Base-by-base conservation (phyloP, 306 rosid species). In the Cajanus cajan region DNA sequence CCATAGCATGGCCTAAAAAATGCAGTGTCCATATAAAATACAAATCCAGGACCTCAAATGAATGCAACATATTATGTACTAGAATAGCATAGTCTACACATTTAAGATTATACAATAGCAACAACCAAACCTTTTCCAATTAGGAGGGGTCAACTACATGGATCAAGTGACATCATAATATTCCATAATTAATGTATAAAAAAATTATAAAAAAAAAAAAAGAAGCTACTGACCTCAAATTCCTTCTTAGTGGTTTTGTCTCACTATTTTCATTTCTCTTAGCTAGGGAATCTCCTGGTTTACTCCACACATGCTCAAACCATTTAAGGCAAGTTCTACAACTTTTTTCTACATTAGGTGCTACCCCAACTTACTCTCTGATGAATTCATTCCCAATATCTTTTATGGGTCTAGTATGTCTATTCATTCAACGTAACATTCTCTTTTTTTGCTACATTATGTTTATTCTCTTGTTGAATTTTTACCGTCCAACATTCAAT, bases 61-160 rank as follows among this genome's bases (percentile, higher is more conserved):
- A 71, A 71, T 41, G 43, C 55, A 66, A 43, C 73, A 82, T 68
- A 41, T 55, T 58, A 65, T 64, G 33, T 57, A 64, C 74, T 50
- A 70, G 24, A 58, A 59, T 73, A 31, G 52, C 24, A 63, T 16
- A 70, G 19, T 33, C 69, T 57, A 70, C 44, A 70, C n/a, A 31
- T 24, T 15, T 63, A 63, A 34, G 8, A 36, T 64, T 58, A 25
- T 33, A 34, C 14, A 62, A 34, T 22, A 7, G 11, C 44, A 33
- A 62, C 8, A 58, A 58, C 4, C 28, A 16, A 36, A 34, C 45
- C 71, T 37, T 65, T 64, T 65, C 28, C 28, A 28, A 36, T 8
- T 15, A 34, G 39, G 33, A 8, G 31, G 45, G 48, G 18, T 40
- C 25, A 21, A 11, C 33, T 37, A 39, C 18, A 19, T 16, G 45